Base-by-base conservation (phyloP, 345 rosid species). In the Reutealis trisperma region DNA sequence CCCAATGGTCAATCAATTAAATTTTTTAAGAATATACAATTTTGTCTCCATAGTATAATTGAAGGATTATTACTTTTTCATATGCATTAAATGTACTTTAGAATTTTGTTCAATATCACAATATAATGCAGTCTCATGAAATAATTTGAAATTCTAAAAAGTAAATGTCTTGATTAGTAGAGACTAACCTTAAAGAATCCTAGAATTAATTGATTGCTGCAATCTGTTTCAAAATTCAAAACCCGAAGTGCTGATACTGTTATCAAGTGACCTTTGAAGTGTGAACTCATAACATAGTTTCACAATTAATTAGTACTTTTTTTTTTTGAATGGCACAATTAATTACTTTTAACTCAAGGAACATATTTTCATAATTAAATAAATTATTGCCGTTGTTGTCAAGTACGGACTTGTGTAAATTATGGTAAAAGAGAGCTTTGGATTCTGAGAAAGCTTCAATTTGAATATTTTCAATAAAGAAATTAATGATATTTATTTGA, bases 221-320 rank as follows among this genome's bases (percentile, higher is more conserved):
- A n/a, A 34, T 37, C 18, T 71, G 52, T n/a, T 57, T 71, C 27
- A 22, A 37, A 71, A 55, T 57, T 71, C 51, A 57, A 71, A 71
- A 34, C 8, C 12, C 51, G 14, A 57, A 57, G 14, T 47, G 14
- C 8, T 22, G 64, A 6, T 16, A 41, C 25, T 55, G 47, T 12
- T 30, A 34, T 42, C 30, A 42, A 66, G 52, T 61, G 45, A 16
- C 2, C 8, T 45, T 45, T 61, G 27, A 62, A 27, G n/a, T 60
- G 67, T 30, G 9, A 47, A 73, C 22, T 73, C 15, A 22, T n/a
- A 5, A 49, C 32, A 68, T n/a, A 47, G 15, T 68, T 54, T 9
- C 41, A 10, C 2, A 47, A 47, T 51, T 30, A 5, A 70, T 2
- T 70, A n/a, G n/a, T n/a, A n/a, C n/a, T n/a, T n/a, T n/a, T n/a